Percentiles rank a stretch among this genome's conserved stretches.
Conservation (phyloP, 139 green algal species). For the Chlamydomonas incerta region DNA sequence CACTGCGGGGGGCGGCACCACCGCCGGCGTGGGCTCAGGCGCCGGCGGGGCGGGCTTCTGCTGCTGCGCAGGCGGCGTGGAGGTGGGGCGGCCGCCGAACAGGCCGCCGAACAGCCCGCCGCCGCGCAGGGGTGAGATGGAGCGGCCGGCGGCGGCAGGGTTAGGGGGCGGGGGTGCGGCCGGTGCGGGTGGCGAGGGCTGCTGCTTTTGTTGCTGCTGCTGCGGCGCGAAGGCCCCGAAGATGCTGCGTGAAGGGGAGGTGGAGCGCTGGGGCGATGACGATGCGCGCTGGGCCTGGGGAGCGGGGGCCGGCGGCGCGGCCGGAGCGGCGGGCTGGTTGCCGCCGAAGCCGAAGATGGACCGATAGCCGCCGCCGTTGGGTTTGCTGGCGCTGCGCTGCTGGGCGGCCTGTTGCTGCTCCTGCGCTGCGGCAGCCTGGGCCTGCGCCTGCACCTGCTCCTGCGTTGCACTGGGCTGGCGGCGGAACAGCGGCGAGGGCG, state of each 20-base stretch:
- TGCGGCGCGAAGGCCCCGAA: background rate
- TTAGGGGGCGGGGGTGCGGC: background rate
- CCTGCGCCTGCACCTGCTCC: too few species aligned
- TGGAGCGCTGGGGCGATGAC: too few species aligned
- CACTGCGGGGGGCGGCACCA: background rate
- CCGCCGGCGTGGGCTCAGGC: background rate
- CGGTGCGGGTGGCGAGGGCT: background rate
- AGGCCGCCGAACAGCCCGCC: slow-evolving; percentile 9
- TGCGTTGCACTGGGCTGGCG: background rate
- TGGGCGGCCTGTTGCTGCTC: too few species aligned
- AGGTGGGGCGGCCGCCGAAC: background rate
- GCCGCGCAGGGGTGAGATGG: background rate
- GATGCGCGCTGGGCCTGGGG: too few species aligned
- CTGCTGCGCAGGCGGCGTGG: background rate
- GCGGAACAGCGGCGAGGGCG: background rate
- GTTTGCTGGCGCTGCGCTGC: too few species aligned
- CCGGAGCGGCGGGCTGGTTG: background rate
- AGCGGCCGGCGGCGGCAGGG: background rate
- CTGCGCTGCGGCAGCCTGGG: too few species aligned
- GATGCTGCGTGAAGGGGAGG: too few species aligned
- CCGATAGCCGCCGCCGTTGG: background rate
- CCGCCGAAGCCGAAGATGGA: slow-evolving; percentile 21
- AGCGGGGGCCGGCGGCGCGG: background rate
- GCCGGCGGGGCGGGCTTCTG: background rate
- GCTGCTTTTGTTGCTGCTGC: background rate